A percentile compares a stretch with the other conserved stretches of the same genome.
phyloP scores from a whole-genome alignment of 2,329 filamentous ascomycete species.

The Penicillium sp. region DNA sequence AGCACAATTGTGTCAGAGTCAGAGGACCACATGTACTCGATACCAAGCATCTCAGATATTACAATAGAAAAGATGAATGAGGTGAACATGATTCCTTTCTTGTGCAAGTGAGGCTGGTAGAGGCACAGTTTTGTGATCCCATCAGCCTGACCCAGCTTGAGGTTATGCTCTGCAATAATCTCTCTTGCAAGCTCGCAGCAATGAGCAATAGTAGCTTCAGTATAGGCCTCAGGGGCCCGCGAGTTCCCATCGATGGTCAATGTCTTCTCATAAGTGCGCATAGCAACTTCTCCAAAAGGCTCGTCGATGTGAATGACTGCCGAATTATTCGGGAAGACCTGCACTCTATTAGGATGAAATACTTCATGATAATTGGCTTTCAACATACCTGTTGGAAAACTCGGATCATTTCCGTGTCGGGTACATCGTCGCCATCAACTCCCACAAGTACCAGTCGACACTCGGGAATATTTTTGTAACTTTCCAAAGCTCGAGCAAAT shows the following conservation, averaged over 20 bases:
- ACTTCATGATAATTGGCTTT: not conserved
- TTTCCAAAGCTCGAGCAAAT: conserved; percentile 32
- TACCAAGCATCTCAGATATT: conserved; percentile 34
- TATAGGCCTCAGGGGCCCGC: conserved; percentile 18
- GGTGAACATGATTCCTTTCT: conserved; percentile 47
- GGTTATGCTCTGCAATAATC: conserved; percentile 23
- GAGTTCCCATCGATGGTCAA: conserved; percentile 12
- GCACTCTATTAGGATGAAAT: not conserved
- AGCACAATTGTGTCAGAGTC: conserved; percentile 44
- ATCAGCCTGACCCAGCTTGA: conserved; percentile 16
- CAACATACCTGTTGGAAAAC: conserved; percentile 24
- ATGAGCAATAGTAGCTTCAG: conserved; percentile 24
- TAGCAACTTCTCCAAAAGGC: conserved; percentile 32
- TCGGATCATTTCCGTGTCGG: conserved; percentile 36
- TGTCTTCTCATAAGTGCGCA: conserved; percentile 18
- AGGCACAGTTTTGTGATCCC: conserved; percentile 33
- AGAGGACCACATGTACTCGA: conserved; percentile 44
- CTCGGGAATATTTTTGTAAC: conserved; percentile 31
- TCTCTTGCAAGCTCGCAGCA: conserved; percentile 27
- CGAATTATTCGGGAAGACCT: conserved; percentile 29
- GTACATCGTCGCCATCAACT: conserved; percentile 33
- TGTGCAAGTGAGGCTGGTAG: conserved; percentile 43
- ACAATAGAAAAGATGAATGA: conserved; percentile 40
- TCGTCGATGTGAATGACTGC: conserved; percentile 29
- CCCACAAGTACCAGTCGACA: conserved; percentile 33